A percentile compares a stretch with the other conserved stretches of the same genome.
phyloP scores from a whole-genome alignment of 495 filamentous ascomycete species.

The Daldinia vernicosa region DNA sequence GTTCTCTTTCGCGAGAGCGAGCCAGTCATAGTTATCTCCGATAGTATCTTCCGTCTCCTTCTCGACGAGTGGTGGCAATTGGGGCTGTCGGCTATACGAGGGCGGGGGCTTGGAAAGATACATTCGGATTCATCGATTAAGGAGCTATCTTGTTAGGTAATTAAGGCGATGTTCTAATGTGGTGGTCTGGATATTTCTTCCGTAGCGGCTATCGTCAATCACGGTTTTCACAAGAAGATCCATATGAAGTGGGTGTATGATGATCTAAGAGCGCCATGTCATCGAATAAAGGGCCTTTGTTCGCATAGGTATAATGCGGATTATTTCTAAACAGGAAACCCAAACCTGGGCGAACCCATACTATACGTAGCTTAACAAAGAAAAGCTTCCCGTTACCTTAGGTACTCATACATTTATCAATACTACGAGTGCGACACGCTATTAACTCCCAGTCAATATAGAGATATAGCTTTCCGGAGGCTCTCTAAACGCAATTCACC shows the following conservation, averaged over 20 bases:
- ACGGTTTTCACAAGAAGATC: neutral
- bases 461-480: too few relatives aligned
- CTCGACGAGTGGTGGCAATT: neutral
- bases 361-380: neutral
- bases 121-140: neutral
- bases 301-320: neutral
- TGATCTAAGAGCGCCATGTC: too few relatives aligned
- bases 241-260: too few relatives aligned
- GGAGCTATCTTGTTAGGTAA: neutral
- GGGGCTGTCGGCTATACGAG: neutral
- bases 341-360: neutral
- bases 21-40: slow-evolving; percentile 21
- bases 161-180: neutral
- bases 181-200: neutral
- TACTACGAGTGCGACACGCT: too few relatives aligned
- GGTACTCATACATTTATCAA: too few relatives aligned
- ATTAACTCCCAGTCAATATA: too few relatives aligned
- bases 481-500: too few relatives aligned
- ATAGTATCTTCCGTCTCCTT: neutral
- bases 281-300: too few relatives aligned
- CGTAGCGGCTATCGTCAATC: neutral
- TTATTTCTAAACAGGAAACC: slow-evolving; percentile 13
- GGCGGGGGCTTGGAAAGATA: neutral
- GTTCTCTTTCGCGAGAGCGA: slow-evolving; percentile 12
- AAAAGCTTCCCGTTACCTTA: too few relatives aligned